Evolutionary conservation across 345 rosid genomes (phyloP), one percentile per base, ranked within the genome.

Genomic region (Populus euphratica): DNA sequence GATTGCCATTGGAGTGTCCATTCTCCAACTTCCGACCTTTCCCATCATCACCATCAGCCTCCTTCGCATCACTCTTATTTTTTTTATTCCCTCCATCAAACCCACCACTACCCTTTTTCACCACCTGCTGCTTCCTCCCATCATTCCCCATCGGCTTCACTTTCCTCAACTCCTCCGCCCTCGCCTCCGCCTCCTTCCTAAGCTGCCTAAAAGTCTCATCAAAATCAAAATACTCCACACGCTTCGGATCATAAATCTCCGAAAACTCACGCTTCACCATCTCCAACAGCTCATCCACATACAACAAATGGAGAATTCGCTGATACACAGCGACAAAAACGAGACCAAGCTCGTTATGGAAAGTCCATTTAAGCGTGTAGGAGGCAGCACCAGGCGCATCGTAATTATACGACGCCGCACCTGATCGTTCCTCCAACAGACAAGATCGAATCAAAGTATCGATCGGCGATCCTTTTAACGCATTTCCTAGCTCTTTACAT

Each of bases 251-350:
- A 49, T 96, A 96, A 29, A 96, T 88, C 83, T 90, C 86, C 0
- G 94, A 73, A 66, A 96, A 96, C 79, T 90, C 91, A 8, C 79
- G 90, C 89, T 84, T 94, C 44, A 92, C 91, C 93, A 89, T 78
- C 0, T 90, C 83, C 23, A 94, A 97, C 85, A 96, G 79, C 69
- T 96, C 99, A 73, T 96, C 99, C 75, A 94, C 98, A 78, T 96
- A 96, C 6, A 96, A 83, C 69, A 96, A 82, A 79, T 92, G 94
- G 71, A 96, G 97, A 75, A 96, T 91, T 68, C 92, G 90, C 88
- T 96, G 99, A 85, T 94, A 96, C 23, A 96, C 97, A 6, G 97
- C 99, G 50, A 96, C 98, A 72, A 96, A 96, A 21, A 96, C 99
- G 27, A 96, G 91, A 11, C 98, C 98, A 23, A 96, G 98, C 61